Evolutionary conservation across 345 rosid species (phyloP), one percentile per base, ranked within the genome.

Genomic region (Raphanus sativus): DNA sequence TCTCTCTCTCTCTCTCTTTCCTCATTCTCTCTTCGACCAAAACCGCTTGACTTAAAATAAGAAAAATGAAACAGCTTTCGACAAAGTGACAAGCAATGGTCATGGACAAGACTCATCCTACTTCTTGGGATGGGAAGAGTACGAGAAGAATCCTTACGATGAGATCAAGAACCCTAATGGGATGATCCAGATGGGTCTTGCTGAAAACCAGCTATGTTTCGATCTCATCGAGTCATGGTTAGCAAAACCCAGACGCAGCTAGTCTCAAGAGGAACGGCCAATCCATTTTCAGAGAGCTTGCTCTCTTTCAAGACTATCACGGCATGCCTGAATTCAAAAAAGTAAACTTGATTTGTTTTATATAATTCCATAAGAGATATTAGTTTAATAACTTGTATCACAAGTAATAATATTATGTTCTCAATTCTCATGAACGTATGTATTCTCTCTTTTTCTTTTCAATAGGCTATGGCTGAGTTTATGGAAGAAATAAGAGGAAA

Each of bases 401-500:
- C 30, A 62, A 33, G 70, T 29, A 25, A 59, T 0, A 2, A 48
- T 15, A 40, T 38, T 13, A 2, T 0, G 34, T 42, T 55, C 66
- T 75, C 11, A 55, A 29, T 64, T 26, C 58, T 70, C 11, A 76
- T 71, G 69, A 42, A 62, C 55, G 55, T 48, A 48, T 11, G 6
- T 67, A 36, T 55, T 34, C 13, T 67, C 8, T 42, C 15, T 10
- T 13, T 55, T 70, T 71, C 21, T 7, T 75, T 5, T 3, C 3
- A 40, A 21, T 81, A 90, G 93, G 94, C 92, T 60, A 77, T 91
- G 81, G 94, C 86, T 12, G 89, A 91, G 40, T 91, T 86, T 75
- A 91, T 91, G 97, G 73, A 89, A n/a, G 92, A 89, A 78, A 88
- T 91, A 29, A 89, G 97, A 83, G 94, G 89, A 73, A 89, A 88